Base-by-base conservation (phyloP, 2,329 filamentous ascomycete species). In the Colletotrichum abscissum region DNA sequence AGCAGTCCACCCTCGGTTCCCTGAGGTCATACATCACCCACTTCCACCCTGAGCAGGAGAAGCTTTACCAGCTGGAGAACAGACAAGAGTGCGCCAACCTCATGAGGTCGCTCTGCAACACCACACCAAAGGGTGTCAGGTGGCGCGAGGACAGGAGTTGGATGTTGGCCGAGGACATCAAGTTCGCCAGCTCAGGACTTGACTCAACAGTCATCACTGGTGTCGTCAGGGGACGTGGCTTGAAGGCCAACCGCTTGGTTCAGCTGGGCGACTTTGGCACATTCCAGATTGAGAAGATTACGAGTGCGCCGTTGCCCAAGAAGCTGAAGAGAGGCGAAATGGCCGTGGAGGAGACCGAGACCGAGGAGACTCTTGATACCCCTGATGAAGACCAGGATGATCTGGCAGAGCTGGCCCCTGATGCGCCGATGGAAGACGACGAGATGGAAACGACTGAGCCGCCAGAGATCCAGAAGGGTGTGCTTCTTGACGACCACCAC, bases 111-210 rank as follows among this genome's bases (percentile, higher is more conserved):
- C 86, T 99, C 19, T 99, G 97, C 87, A 98, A 92, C 76, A 95
- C 93, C 46, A 95, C 93, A 56, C 96, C 97, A 12, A 98, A 97
- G 85, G 97, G 97, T 1, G 90, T 99, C n/a, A 88, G 92, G 75
- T 99, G 97, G 97, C 91, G 97, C 78, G 97, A 99, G 65, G 95
- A 98, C 76, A 90, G 97, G 77, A 97, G 95, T 78, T 99, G 97
- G 94, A 94, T 99, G 92, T 85, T 98, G 70, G 91, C 96, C 5
- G 97, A 99, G 76, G 90, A 95, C 33, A 87, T 98, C 66, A 85
- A 90, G 77, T 97, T 95, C 88, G 88, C 90, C 12, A 87, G 90
- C 33, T 86, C 84, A 5, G 87, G 88, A 12, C 86, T 88, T 1
- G 88, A 89, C n/a, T 86, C 91, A 55, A 93, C 94, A 9, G 85